Evolutionary conservation across 305 asterid species (phyloP).

Genomic region (Euphrasia arctica): DNA sequence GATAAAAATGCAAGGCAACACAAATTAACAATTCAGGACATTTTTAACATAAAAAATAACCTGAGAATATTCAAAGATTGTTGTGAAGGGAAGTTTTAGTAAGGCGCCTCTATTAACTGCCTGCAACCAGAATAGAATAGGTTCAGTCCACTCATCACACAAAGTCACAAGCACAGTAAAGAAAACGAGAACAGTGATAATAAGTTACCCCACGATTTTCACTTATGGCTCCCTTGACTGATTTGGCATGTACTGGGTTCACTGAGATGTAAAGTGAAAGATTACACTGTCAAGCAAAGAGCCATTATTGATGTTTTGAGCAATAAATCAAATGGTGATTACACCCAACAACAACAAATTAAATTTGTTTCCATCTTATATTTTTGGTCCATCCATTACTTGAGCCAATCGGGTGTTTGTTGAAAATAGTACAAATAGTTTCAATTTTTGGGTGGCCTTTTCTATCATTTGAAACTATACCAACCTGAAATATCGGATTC

Average conservation of each 20-base stretch:
- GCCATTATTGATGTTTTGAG: constrained; percentile 16
- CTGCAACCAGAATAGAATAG: constrained; percentile 43
- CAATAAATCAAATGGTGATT: background rate
- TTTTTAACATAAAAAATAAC: constrained; percentile 27
- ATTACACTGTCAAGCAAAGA: constrained; percentile 22
- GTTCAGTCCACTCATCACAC: constrained; percentile 13
- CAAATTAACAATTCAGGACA: constrained; percentile 4
- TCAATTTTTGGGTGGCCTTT: no score
- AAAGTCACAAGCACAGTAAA: constrained; percentile 11
- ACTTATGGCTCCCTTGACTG: constrained; percentile 58
- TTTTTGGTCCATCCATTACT: no score
- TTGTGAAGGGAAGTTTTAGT: constrained; percentile 83
- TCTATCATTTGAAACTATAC: background rate
- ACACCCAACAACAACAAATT: no score
- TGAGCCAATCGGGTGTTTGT: no score
- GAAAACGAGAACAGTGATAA: constrained; percentile 14
- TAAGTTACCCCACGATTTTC: constrained; percentile 51
- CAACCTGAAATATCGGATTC: constrained; percentile 55
- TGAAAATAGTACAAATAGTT: no score
- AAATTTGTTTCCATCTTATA: no score
- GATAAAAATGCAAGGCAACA: background rate
- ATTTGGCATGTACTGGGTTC: constrained; percentile 39
- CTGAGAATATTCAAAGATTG: constrained; percentile 95
- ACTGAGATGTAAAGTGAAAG: constrained; percentile 41
- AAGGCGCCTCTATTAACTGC: constrained; percentile 57